Base-by-base conservation (phyloP, 2,329 filamentous ascomycete genomes). In the Ophiobolus disseminans region DNA sequence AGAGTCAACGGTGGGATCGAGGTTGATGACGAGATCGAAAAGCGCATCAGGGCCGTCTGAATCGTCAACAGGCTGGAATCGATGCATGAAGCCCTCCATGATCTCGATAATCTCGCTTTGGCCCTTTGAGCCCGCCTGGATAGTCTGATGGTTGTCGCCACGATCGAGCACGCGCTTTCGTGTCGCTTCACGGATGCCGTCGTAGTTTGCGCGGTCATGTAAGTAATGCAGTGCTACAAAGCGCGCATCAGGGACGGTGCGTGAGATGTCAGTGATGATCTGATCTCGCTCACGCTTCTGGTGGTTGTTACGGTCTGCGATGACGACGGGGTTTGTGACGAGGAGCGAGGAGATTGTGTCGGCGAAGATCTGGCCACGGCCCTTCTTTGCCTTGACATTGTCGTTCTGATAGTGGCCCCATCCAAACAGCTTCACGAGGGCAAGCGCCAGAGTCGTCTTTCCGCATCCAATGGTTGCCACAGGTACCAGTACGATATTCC, bases 361-460 rank as follows among this genome's bases (percentile, higher is more conserved):
- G 0, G 88, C 89, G 70, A 99, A 97, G 44, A 85, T 83, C 54
- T 87, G 84, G 3, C 91, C 88, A 26, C 93, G 89, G 45, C 82
- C 83, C 58, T 78, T 82, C 69, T 89, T 88, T 55, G 86, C 90
- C 42, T 86, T 85, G 50, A 99, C 94, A 68, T 99, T 96, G 76
- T 99, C 94, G 69, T 99, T 99, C 69, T 99, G 94, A 39, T 97
- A 80, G 69, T 96, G 91, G 13, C 91, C 93, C 89, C 92, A 97
- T 45, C 82, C 85, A 59, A 97, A 97, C 1, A 99, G 82, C 65
- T 90, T 87, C 4, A 83, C 82, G 16, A 99, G 78, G 2, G 90
- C 92, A 40, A 95, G 75, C 3, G 90, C 91, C 40, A 99, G 77
- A 0, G 94, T 99, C 0, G 94, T 99, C 80, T 99, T 99, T 46